Conservation (phyloP, 306 rosid genomes). For the Castanospermum australe region DNA sequence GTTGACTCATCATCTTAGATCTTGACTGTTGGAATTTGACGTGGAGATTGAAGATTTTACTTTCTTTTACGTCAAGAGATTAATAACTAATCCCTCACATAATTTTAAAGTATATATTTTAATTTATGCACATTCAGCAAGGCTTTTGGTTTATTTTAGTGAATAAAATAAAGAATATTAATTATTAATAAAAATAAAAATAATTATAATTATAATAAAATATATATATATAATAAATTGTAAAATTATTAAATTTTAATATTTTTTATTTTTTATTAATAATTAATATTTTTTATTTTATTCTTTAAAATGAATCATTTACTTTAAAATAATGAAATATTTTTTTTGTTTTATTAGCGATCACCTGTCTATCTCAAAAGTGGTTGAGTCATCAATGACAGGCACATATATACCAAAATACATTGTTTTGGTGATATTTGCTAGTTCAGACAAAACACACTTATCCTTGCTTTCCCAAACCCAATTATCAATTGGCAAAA, state of each 20-base stretch:
- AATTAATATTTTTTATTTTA: too few species aligned
- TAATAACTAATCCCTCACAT: not conserved
- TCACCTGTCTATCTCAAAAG: not conserved
- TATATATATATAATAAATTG: too few species aligned
- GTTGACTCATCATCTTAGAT: not conserved
- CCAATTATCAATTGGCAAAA: not conserved
- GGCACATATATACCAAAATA: not conserved
- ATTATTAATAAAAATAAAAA: too few species aligned
- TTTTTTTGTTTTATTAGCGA: not conserved
- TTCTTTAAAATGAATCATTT: too few species aligned
- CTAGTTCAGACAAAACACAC: not conserved
- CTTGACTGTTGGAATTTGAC: not conserved
- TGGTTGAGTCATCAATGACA: constrained; percentile 10
- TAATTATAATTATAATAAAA: too few species aligned
- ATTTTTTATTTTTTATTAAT: too few species aligned
- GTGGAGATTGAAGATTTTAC: not conserved
- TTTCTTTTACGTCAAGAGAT: not conserved
- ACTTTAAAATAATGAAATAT: not conserved
- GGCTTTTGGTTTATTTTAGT: too few species aligned
- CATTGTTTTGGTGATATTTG: not conserved
- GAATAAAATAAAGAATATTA: too few species aligned
- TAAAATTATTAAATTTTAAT: too few species aligned
- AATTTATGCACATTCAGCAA: too few species aligned
- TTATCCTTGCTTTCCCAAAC: constrained; percentile 3
- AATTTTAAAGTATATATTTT: not conserved